phyloP scores from a whole-genome alignment of 208 protist genomes.

The Trypanosoma boissoni region DNA sequence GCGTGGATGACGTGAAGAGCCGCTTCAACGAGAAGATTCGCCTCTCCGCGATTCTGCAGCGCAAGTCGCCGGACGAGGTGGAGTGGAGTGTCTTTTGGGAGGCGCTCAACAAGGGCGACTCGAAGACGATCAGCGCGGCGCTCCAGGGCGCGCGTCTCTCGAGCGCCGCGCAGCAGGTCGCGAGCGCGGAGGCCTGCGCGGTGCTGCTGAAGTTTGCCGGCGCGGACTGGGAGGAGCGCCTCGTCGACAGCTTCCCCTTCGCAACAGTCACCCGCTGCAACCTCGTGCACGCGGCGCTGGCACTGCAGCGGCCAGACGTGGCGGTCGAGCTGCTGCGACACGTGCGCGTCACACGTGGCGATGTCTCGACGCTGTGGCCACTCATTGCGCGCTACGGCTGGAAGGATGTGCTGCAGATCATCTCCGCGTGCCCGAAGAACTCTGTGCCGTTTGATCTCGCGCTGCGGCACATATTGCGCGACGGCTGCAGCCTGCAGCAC shows the following conservation, averaged over 20 bases:
- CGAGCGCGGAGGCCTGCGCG: slow-evolving; percentile 83
- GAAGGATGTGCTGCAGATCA: slow-evolving; percentile 77
- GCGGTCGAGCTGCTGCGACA: slow-evolving; percentile 77
- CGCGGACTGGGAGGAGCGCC: slow-evolving; percentile 58
- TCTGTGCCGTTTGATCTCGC: slow-evolving; percentile 73
- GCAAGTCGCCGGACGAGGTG: slow-evolving; percentile 70
- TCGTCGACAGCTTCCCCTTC: slow-evolving; percentile 80
- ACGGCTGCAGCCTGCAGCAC: slow-evolving; percentile 75
- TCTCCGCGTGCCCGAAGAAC: slow-evolving; percentile 83
- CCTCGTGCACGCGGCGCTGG: slow-evolving; percentile 68
- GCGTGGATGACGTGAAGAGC: slow-evolving; percentile 80
- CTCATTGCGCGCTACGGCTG: slow-evolving; percentile 72
- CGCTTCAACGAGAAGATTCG: slow-evolving; percentile 88
- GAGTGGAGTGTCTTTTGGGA: slow-evolving; percentile 89
- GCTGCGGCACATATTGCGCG: slow-evolving; percentile 64
- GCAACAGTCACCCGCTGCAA: slow-evolving; percentile 80
- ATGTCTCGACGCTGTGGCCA: slow-evolving; percentile 69
- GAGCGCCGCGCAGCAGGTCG: slow-evolving; percentile 51
- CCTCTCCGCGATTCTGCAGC: slow-evolving; percentile 67
- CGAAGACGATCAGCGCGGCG: slow-evolving; percentile 70
- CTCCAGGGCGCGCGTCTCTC: slow-evolving; percentile 50
- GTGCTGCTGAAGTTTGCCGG: slow-evolving; percentile 75
- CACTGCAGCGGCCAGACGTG: slow-evolving; percentile 66
- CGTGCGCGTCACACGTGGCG: slow-evolving; percentile 52
- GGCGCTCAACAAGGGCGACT: slow-evolving; percentile 79